Evolutionary conservation across 495 filamentous ascomycete species (phyloP).

Genomic region (Penicillium bialowiezense): DNA sequence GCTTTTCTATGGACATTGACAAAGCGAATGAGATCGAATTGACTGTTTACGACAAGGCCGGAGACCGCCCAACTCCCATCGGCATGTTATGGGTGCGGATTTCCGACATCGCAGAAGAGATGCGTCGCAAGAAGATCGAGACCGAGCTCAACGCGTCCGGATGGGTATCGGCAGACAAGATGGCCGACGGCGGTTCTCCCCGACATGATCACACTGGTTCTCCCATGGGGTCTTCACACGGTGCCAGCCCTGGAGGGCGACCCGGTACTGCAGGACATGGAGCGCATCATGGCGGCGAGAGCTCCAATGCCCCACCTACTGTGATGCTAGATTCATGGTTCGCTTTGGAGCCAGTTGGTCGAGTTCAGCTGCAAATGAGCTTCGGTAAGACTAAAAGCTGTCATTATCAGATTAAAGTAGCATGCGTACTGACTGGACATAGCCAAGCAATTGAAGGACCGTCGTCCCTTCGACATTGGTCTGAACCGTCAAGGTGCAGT

Average conservation of each 20-base stretch:
- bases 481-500: constrained; percentile 94
- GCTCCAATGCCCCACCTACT: constrained; percentile 40
- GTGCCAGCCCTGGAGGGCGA: constrained; percentile 24
- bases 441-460: constrained; percentile 68
- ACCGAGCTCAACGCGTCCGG: constrained; percentile 84
- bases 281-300: constrained; percentile 21
- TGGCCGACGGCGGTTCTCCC: constrained; percentile 57
- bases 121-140: constrained; percentile 96
- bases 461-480: constrained; percentile 76
- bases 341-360: constrained; percentile 88
- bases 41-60: constrained; percentile 90
- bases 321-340: constrained; percentile 93
- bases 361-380: constrained; percentile 81
- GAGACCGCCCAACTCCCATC: constrained; percentile 87
- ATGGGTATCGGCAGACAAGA: constrained; percentile 95
- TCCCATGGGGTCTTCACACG: constrained; percentile 31
- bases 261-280: constrained; percentile 17
- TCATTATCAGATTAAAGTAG: neutral
- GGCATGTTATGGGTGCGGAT: constrained; percentile 95
- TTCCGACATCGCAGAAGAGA: constrained; percentile 95
- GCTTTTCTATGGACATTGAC: constrained; percentile 87
- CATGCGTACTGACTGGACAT: constrained; percentile 31
- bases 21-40: constrained; percentile 98
- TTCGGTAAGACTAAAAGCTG: constrained; percentile 59
- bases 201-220: constrained; percentile 44